Conservation (phyloP, 2,329 filamentous ascomycete species). For the Sporothrix brasiliensis region DNA sequence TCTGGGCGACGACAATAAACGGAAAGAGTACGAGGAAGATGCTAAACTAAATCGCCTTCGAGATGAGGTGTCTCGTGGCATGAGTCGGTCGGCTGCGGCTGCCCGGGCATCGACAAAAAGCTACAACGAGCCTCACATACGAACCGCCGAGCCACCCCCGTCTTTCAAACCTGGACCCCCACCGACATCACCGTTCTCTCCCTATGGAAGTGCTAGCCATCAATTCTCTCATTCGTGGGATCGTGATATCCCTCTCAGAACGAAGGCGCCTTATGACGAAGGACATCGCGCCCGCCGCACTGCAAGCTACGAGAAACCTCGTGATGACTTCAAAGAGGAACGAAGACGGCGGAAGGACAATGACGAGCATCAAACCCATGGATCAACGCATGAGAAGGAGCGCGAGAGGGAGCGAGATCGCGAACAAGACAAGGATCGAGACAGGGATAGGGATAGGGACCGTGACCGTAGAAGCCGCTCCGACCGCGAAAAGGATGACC, state of each 20-base stretch:
- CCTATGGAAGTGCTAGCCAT: conserved; percentile 45
- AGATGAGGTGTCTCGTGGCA: conserved; percentile 53
- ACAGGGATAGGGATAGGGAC: conserved; percentile 32
- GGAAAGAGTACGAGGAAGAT: conserved; percentile 76
- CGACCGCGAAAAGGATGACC: conserved; percentile 40
- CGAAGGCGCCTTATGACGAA: conserved; percentile 50
- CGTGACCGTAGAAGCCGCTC: conserved; percentile 15
- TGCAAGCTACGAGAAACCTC: conserved; percentile 48
- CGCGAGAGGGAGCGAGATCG: conserved; percentile 44
- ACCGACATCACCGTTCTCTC: conserved; percentile 38
- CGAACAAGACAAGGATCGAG: conserved; percentile 44
- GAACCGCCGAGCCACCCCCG: conserved; percentile 54
- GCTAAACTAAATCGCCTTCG: conserved; percentile 67
- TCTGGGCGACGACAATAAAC: conserved; percentile 73
- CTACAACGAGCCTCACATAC: conserved; percentile 51
- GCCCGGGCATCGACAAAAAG: conserved; percentile 45
- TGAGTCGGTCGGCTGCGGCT: conserved; percentile 51
- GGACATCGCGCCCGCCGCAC: conserved; percentile 50
- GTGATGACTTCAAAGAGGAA: conserved; percentile 39
- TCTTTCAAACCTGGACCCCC: conserved; percentile 46
- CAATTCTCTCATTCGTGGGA: conserved; percentile 52
- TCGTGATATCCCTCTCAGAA: conserved; percentile 48
- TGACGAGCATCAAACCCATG: conserved; percentile 36
- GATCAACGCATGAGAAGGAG: conserved; percentile 45
- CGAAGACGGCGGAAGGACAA: conserved; percentile 41